These are phyloP conservation scores for Colletotrichum endophyticum DNA, from an alignment of 2,329 filamentous ascomycete species.

Conservation along the genomic window DNA sequence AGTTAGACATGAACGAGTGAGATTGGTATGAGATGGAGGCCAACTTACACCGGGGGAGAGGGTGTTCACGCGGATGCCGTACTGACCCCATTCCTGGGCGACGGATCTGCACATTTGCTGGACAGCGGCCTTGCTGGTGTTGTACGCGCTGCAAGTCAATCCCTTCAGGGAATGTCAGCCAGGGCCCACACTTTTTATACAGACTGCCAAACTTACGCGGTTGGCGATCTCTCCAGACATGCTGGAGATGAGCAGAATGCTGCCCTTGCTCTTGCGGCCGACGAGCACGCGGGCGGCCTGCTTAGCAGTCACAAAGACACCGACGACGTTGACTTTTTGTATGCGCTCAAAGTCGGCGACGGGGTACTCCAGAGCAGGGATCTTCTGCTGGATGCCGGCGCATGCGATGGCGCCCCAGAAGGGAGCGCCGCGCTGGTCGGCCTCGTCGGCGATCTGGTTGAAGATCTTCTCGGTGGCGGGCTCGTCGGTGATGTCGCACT, in stretches of 20 bases:
- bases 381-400: constrained; percentile 53
- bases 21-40: background rate
- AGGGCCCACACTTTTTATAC: background rate
- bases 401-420: constrained; percentile 48
- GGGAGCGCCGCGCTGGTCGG: constrained; percentile 31
- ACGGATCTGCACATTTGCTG: constrained; percentile 64
- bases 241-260: constrained; percentile 54
- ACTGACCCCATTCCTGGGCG: constrained; percentile 65
- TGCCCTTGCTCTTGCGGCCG: constrained; percentile 44
- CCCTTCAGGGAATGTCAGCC: constrained; percentile 44
- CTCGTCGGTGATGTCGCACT: constrained; percentile 54
- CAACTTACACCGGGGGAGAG: constrained; percentile 61
- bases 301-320: constrained; percentile 74
- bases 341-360: constrained; percentile 70
- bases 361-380: constrained; percentile 50
- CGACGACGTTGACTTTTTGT: constrained; percentile 72
- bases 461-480: constrained; percentile 36
- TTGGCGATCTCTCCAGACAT: constrained; percentile 57
- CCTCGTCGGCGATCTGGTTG: constrained; percentile 39
- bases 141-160: constrained; percentile 67
- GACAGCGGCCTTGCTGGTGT: constrained; percentile 66
- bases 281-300: constrained; percentile 66
- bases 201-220: constrained; percentile 40
- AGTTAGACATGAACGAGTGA: background rate
- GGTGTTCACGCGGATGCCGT: constrained; percentile 70